Base-by-base conservation (phyloP, 768 basidiomycete genomes). In the Mrakia frigida region DNA sequence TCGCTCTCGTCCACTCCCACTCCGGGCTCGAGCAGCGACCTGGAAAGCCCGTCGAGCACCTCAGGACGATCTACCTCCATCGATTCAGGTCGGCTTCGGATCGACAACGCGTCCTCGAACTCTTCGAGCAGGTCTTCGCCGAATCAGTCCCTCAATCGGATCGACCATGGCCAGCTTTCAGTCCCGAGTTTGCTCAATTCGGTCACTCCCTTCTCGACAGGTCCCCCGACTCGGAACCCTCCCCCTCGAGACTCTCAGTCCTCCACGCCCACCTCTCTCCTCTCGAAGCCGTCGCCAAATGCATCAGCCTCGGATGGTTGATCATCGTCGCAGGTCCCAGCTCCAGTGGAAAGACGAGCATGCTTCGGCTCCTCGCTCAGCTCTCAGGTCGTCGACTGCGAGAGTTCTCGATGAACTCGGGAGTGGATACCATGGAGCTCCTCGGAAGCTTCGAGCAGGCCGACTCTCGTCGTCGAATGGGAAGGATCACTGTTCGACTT, bases 371-470 rank as follows among this genome's bases (percentile, higher is more conserved):
- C 6, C 82, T 95, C 61, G 93, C 95, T 46, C 84, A 88, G 71
- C 84, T 90, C 52, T 88, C 88, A 46, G 96, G 97, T 35, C 87
- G 88, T 70, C 63, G 82, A 33, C 86, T 98, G 1, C 86, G 86
- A 31, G 92, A 93, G 82, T 87, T 97, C 67, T 86, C 89, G 25
- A 85, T 98, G 81, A 95, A 92, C 82, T 90, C 87, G 76, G 90
- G 92, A 10, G 94, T 92, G 3, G 97, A 99, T 82, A 92, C 94
- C 1, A 90, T 90, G 82, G 97, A 99, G 83, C 90, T 99, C 46
- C 85, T 99, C 61, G 97, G 97, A 46, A 91, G 92, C 82, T 98
- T 98, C 81, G 97, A 99, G 83, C 96, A 98, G 84, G 88, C 90
- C 37, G 91, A 94, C 82, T 73, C 79, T 14, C 60, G 28, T 28